Percentiles rank a stretch among this genome's conserved stretches.
phyloP scores from a whole-genome alignment of 2,329 filamentous ascomycete species.

The Juglanconis juglandina region DNA sequence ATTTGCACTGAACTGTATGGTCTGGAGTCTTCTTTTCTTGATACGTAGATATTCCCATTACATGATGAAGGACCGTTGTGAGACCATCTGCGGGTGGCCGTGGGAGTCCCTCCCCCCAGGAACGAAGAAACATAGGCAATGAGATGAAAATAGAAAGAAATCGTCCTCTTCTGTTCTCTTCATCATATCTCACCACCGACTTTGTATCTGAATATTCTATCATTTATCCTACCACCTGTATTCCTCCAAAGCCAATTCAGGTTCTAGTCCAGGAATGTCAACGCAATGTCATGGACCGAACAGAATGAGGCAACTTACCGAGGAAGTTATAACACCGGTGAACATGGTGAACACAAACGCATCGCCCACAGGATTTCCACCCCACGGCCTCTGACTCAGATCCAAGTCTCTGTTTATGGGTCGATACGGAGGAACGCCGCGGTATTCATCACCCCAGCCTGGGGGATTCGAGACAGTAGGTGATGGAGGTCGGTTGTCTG shows the following conservation, averaged over 20 bases:
- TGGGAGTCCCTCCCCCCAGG: too few species aligned
- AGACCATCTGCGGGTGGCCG: too few species aligned
- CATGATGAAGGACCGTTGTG: too few species aligned
- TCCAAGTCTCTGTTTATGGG: constrained; percentile 26
- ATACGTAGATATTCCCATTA: too few species aligned
- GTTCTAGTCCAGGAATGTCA: constrained; percentile 5
- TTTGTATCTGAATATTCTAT: constrained; percentile 21
- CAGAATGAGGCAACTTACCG: constrained; percentile 21
- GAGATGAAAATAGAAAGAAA: too few species aligned
- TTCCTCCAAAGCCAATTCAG: constrained; percentile 24
- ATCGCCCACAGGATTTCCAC: constrained; percentile 23
- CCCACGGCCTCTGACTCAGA: constrained; percentile 23
- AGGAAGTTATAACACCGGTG: constrained; percentile 25
- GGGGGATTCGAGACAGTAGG: constrained; percentile 23
- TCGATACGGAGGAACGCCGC: constrained; percentile 27
- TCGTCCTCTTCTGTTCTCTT: neutral
- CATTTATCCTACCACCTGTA: constrained; percentile 23
- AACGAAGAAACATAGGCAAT: too few species aligned
- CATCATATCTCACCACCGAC: constrained; percentile 25
- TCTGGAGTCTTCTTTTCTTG: too few species aligned
- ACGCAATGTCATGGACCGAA: neutral
- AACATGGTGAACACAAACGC: constrained; percentile 27
- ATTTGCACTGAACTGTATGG: too few species aligned
- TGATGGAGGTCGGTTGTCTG: constrained; percentile 20
- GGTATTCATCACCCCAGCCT: constrained; percentile 23